Percentiles rank a stretch among this genome's conserved stretches.
Conservation (phyloP, 805 yeast species). For the Hanseniaspora meyeri region DNA sequence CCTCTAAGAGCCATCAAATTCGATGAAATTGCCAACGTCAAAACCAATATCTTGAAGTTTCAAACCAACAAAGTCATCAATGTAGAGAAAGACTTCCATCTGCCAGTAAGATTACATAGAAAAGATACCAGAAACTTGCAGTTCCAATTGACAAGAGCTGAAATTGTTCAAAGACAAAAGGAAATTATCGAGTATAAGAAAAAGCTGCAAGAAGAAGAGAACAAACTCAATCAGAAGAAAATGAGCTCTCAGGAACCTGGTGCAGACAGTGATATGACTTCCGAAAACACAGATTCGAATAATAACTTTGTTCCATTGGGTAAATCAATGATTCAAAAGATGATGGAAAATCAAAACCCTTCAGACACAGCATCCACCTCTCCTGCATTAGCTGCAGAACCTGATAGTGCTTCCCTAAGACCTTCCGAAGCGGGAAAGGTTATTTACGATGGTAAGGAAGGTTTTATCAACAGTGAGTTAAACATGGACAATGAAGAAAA, state of each 20-base stretch:
- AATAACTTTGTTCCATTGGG: neutral
- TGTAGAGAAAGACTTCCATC: slow-evolving; percentile 56
- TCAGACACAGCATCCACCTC: neutral
- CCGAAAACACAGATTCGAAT: neutral
- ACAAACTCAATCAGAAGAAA: slow-evolving; percentile 18
- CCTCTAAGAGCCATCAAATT: slow-evolving; percentile 56
- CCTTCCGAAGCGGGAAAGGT: slow-evolving; percentile 33
- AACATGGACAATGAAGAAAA: slow-evolving; percentile 17
- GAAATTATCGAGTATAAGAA: slow-evolving; percentile 33
- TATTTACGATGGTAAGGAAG: slow-evolving; percentile 30
- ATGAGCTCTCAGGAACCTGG: slow-evolving; percentile 17
- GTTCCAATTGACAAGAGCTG: slow-evolving; percentile 67
- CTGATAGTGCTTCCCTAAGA: slow-evolving; percentile 22
- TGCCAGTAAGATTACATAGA: slow-evolving; percentile 79
- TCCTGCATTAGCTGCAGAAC: slow-evolving; percentile 16
- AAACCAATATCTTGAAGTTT: slow-evolving; percentile 73
- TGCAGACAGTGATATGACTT: slow-evolving; percentile 13
- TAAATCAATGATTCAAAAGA: slow-evolving; percentile 11
- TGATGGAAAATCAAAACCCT: slow-evolving; percentile 11
- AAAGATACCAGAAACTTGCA: slow-evolving; percentile 89
- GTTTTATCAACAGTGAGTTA: slow-evolving; percentile 31
- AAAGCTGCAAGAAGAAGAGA: slow-evolving; percentile 29
- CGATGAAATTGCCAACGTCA: slow-evolving; percentile 57
- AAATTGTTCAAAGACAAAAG: slow-evolving; percentile 50
- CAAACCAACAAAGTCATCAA: slow-evolving; percentile 62